Conservation (phyloP, 2,329 filamentous ascomycete genomes). For the Neofusicoccum ribis region DNA sequence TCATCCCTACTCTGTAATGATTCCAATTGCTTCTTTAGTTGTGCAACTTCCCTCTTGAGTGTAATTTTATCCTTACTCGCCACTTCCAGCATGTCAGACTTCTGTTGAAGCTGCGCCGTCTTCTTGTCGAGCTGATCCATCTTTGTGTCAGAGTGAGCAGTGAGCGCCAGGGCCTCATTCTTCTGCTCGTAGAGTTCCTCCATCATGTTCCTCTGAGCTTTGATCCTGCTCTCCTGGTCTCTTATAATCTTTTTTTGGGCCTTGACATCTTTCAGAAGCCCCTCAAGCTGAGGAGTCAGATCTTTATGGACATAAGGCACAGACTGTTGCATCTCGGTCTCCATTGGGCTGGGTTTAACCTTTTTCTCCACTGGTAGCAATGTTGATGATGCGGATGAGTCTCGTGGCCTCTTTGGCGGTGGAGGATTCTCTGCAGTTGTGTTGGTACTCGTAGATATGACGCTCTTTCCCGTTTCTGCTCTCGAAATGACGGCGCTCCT, state of each 20-base stretch:
- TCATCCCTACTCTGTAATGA: not conserved
- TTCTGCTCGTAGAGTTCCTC: not conserved
- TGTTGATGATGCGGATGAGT: not conserved
- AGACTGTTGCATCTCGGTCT: no score
- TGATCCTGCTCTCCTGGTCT: no score
- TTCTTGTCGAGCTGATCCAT: not conserved
- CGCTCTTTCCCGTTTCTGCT: no score
- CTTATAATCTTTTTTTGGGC: no score
- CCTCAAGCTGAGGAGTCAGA: no score
- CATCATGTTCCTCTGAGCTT: not conserved
- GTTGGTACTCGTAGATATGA: not conserved
- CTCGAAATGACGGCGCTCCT: no score
- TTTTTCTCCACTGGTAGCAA: not conserved
- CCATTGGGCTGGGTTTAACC: no score
- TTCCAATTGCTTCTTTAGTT: not conserved
- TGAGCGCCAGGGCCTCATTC: no score
- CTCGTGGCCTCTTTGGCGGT: not conserved
- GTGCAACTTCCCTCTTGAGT: not conserved
- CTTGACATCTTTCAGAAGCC: no score
- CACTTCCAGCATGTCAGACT: no score
- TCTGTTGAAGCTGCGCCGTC: not conserved
- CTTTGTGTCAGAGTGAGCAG: not conserved
- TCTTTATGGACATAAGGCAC: no score
- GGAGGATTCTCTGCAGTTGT: no score
- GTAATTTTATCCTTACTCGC: not conserved